phyloP scores from a whole-genome alignment of 78 protist genomes.

The Emiliania huxleyi region DNA sequence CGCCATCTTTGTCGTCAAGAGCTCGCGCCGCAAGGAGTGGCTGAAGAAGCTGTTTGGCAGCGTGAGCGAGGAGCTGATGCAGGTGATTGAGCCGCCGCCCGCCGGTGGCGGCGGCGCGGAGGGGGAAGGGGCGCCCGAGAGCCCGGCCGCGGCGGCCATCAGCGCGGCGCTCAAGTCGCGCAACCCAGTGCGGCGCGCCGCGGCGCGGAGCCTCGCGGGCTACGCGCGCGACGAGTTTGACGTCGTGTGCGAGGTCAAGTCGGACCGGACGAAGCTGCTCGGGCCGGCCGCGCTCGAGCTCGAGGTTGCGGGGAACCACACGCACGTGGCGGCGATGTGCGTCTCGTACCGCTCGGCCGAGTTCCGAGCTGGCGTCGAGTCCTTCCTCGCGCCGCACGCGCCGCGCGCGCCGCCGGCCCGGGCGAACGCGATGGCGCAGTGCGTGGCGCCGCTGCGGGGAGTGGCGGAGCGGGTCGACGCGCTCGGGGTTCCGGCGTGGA shows the following conservation, averaged over 20 bases:
- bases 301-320: background rate
- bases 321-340: background rate
- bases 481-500: background rate
- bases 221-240: background rate
- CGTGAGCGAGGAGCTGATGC: background rate
- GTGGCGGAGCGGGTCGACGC: background rate
- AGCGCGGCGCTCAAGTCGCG: background rate
- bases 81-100: background rate
- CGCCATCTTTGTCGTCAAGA: background rate
- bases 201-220: background rate
- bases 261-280: background rate
- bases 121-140: background rate
- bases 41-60: background rate
- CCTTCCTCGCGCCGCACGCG: background rate
- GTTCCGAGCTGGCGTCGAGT: background rate
- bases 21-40: background rate
- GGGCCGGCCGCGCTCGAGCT: background rate
- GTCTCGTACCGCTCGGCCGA: background rate
- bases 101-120: background rate
- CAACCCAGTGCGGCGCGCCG: background rate
- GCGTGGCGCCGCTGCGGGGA: background rate
- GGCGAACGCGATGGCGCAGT: background rate
- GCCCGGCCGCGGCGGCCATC: background rate
- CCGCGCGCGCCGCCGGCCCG: background rate
- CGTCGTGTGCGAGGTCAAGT: background rate